Percentiles rank a stretch among this genome's conserved stretches.
Evolutionary conservation across 2,329 filamentous ascomycete species (phyloP).

Genomic region (Ceratocystis papillata): DNA sequence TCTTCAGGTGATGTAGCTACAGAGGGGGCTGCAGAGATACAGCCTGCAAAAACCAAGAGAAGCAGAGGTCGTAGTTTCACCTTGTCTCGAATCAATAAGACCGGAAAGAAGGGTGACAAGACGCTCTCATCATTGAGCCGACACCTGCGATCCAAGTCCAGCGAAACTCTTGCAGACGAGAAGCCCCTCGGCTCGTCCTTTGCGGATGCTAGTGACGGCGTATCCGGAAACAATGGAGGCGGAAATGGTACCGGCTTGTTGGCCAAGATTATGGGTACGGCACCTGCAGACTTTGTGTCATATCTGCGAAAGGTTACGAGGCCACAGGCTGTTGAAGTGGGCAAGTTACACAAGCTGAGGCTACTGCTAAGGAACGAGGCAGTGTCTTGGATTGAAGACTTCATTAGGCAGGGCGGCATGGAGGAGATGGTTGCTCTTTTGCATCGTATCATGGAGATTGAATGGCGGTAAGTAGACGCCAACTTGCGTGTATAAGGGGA

Average conservation of each 20-base stretch:
- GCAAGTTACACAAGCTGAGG: slow-evolving; percentile 84
- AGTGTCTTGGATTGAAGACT: slow-evolving; percentile 87
- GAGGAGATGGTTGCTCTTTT: slow-evolving; percentile 76
- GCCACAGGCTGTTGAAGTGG: slow-evolving; percentile 79
- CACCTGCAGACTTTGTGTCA: slow-evolving; percentile 72
- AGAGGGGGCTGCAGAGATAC: slow-evolving; percentile 35
- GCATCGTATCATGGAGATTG: slow-evolving; percentile 85
- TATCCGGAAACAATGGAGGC: slow-evolving; percentile 40
- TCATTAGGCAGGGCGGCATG: slow-evolving; percentile 85
- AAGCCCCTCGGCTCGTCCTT: slow-evolving; percentile 35
- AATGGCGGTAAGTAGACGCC: slow-evolving; percentile 65
- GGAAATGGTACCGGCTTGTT: slow-evolving; percentile 46
- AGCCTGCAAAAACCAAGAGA: slow-evolving; percentile 40
- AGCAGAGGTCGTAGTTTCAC: slow-evolving; percentile 70
- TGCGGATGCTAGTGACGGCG: slow-evolving; percentile 10
- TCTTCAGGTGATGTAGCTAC: slow-evolving; percentile 29
- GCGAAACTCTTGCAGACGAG: slow-evolving; percentile 55
- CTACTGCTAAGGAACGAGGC: slow-evolving; percentile 87
- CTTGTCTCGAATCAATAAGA: slow-evolving; percentile 43
- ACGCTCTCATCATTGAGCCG: slow-evolving; percentile 41
- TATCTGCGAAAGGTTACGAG: slow-evolving; percentile 74
- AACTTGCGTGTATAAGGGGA: slow-evolving; percentile 16
- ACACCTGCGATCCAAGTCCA: slow-evolving; percentile 60
- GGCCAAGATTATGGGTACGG: slow-evolving; percentile 58
- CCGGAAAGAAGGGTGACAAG: slow-evolving; percentile 47